Conservation (phyloP, 2,329 filamentous ascomycete species). For the Talaromyces sp. region DNA sequence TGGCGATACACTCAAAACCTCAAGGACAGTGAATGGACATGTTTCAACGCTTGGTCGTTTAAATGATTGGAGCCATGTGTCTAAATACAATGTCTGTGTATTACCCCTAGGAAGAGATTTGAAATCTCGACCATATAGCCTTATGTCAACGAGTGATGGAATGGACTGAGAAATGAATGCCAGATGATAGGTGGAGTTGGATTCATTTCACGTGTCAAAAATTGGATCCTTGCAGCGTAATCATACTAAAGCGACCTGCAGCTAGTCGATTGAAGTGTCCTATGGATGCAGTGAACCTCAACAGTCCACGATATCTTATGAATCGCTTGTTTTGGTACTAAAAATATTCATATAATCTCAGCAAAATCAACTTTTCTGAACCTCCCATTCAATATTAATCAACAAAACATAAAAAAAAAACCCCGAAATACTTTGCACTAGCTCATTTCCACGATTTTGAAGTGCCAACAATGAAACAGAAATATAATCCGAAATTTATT, state of each 20-base stretch:
- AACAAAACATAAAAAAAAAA: background rate
- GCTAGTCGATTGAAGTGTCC: background rate
- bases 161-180: background rate
- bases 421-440: background rate
- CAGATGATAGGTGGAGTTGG: background rate
- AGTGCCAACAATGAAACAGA: background rate
- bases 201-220: background rate
- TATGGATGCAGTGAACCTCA: too few relatives aligned
- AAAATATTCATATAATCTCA: background rate
- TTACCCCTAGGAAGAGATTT: too few relatives aligned
- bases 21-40: background rate
- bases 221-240: background rate
- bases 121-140: background rate
- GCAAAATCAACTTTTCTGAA: background rate
- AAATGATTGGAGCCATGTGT: too few relatives aligned
- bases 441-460: background rate
- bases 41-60: background rate
- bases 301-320: too few relatives aligned
- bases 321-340: background rate
- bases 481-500: too few relatives aligned
- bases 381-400: background rate
- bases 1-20: background rate
- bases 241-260: background rate
- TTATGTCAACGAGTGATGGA: background rate
- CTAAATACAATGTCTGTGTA: too few relatives aligned